These are phyloP conservation scores for Alternaria postmessia DNA, from an alignment of 2,329 filamentous ascomycete genomes.

Conservation along the genomic window DNA sequence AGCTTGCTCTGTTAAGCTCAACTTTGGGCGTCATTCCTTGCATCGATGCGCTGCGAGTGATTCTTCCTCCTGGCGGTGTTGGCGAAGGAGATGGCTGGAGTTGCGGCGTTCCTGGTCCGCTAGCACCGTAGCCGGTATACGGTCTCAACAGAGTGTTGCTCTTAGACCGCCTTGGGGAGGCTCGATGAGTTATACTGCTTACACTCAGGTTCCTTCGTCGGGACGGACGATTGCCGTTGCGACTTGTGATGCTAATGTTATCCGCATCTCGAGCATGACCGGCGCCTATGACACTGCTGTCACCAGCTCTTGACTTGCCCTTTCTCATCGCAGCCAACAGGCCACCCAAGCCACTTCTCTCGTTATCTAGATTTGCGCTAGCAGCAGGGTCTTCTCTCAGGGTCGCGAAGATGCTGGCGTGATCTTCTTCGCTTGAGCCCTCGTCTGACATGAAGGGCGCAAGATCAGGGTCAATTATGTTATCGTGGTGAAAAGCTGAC, in stretches of 20 bases:
- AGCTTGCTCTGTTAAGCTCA: slow-evolving; percentile 85
- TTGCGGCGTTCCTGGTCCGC: slow-evolving; percentile 29
- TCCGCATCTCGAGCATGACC: slow-evolving; percentile 72
- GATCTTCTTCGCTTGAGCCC: slow-evolving; percentile 90
- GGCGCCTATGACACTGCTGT: slow-evolving; percentile 71
- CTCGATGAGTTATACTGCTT: slow-evolving; percentile 76
- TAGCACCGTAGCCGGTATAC: slow-evolving; percentile 51
- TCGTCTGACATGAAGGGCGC: slow-evolving; percentile 95
- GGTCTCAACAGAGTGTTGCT: slow-evolving; percentile 63
- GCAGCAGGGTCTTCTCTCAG: slow-evolving; percentile 70
- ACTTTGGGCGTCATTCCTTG: slow-evolving; percentile 78
- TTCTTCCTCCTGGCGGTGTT: slow-evolving; percentile 47
- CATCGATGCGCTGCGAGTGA: slow-evolving; percentile 81
- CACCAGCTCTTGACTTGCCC: slow-evolving; percentile 73
- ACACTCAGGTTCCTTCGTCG: slow-evolving; percentile 85
- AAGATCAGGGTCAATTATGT: slow-evolving; percentile 96
- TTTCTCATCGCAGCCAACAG: slow-evolving; percentile 78
- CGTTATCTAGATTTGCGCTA: slow-evolving; percentile 72
- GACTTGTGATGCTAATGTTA: slow-evolving; percentile 69
- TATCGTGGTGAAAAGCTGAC: slow-evolving; percentile 96
- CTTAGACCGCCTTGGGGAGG: slow-evolving; percentile 73
- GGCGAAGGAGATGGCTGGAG: slow-evolving; percentile 37
- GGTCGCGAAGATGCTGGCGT: slow-evolving; percentile 81
- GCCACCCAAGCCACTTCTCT: slow-evolving; percentile 76
- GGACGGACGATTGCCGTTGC: slow-evolving; percentile 68